Evolutionary conservation across 768 basidiomycete genomes (phyloP).

Genomic region (Vararia minispora): DNA sequence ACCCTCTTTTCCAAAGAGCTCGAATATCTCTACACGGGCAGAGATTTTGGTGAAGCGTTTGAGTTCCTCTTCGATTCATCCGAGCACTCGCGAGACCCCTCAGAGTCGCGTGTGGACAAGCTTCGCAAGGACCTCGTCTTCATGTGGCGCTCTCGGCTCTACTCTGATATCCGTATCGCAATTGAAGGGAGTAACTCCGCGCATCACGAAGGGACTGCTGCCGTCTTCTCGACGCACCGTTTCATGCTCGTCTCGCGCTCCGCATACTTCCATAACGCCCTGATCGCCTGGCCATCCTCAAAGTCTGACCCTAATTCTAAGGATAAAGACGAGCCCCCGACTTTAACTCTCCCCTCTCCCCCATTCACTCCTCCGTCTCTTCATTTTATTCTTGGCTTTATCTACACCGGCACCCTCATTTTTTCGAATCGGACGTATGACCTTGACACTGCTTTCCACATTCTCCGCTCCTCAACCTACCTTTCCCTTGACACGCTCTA

Average conservation of each 20-base stretch:
- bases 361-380: constrained; percentile 92
- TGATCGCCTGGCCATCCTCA: constrained; percentile 54
- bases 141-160: constrained; percentile 94
- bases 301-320: constrained; percentile 21
- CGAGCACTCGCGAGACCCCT: constrained; percentile 29
- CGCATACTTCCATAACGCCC: constrained; percentile 74
- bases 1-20: constrained; percentile 82
- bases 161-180: constrained; percentile 81
- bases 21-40: constrained; percentile 91
- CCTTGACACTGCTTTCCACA: constrained; percentile 82
- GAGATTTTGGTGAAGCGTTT: constrained; percentile 79
- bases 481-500: constrained; percentile 64
- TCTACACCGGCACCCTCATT: constrained; percentile 89
- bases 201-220: constrained; percentile 59
- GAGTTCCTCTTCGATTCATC: constrained; percentile 72
- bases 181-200: constrained; percentile 56
- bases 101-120: constrained; percentile 63
- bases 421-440: constrained; percentile 93
- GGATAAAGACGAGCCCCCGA: constrained; percentile 35
- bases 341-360: constrained; percentile 72
- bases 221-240: constrained; percentile 84
- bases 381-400: constrained; percentile 88
- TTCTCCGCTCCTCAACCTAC: constrained; percentile 75
- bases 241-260: constrained; percentile 88
- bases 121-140: constrained; percentile 88